Evolutionary conservation across 2,329 filamentous ascomycete genomes (phyloP), one percentile per base, ranked within the genome.

Genomic region (Ascochyta koolunga): DNA sequence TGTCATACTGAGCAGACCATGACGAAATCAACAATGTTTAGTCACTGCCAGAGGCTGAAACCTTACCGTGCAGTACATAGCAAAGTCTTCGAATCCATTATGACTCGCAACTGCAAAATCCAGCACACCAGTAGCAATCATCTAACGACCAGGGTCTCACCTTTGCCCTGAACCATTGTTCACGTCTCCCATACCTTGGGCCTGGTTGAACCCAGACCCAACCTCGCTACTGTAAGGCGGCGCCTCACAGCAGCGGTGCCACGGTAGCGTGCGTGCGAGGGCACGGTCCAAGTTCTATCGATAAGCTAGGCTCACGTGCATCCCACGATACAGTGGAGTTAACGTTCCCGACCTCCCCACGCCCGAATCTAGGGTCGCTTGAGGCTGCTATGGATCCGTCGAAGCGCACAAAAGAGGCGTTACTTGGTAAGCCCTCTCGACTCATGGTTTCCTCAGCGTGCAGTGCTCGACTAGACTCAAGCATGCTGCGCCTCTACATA

Each of bases 381-480:
- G 39, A 54, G 44, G 43, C 39, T 49, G 10, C 24, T 11, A 79
- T 79, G 77, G 77, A 79, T 39, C 61, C 72, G 37, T 71, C 73
- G 18, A 70, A 77, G 35, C 73, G 74, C 56, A 78, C 77, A 46
- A 72, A 74, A n/a, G 75, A 75, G 7, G 74, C 70, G 36, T 66
- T 79, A 6, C 65, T 72, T 45, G 66, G 75, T 77, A 62, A 15
- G 63, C 48, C 25, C 6, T 31, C 11, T 24, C 18, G n/a, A 19
- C 33, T 18, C 19, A n/a, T 35, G 21, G 19, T 21, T 29, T 24
- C 16, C 25, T 27, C 25, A 10, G 1, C 11, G 27, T 15, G 10
- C 10, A 11, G 27, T 11, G 42, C 36, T n/a, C 3, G 22, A 10
- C 24, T 19, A 33, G 18, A 19, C 24, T 24, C 32, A 43, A 9